These are phyloP conservation scores for Scutellaria galericulata DNA, from an alignment of 257 asterid species.

Conservation along the genomic window DNA sequence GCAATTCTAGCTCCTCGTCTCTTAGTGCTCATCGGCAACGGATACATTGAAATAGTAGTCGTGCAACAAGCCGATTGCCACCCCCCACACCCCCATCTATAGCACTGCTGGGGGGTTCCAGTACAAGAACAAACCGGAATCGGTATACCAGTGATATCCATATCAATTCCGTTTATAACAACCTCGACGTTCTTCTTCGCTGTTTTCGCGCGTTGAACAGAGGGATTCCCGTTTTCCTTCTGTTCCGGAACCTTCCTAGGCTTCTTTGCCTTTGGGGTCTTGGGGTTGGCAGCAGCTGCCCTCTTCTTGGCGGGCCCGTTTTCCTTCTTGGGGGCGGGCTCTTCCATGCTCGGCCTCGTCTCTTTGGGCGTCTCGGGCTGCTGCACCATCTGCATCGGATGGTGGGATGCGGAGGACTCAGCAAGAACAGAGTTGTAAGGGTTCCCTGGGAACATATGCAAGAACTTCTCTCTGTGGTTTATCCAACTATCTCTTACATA, in stretches of 20 bases:
- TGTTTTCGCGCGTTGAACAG: conserved; percentile 66
- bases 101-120: conserved; percentile 92
- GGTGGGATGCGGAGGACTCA: conserved; percentile 66
- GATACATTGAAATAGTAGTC: conserved; percentile 86
- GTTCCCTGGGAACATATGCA: conserved; percentile 73
- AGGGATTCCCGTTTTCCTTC: conserved; percentile 60
- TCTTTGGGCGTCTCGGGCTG: conserved; percentile 60
- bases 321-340: conserved; percentile 56
- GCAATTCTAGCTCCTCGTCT: conserved; percentile 96
- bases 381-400: conserved; percentile 66
- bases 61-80: conserved; percentile 99
- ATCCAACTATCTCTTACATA: conserved; percentile 84
- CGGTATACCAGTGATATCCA: conserved; percentile 88
- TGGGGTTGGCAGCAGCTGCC: conserved; percentile 51
- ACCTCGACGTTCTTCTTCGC: conserved; percentile 78
- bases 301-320: conserved; percentile 63
- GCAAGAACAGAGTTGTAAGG: conserved; percentile 59
- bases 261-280: conserved; percentile 72
- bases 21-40: conserved; percentile 94
- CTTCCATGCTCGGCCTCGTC: conserved; percentile 49
- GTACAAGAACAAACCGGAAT: conserved; percentile 96
- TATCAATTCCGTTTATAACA: conserved; percentile 79
- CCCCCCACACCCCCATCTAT: conserved; percentile 98
- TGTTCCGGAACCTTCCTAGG: conserved; percentile 59
- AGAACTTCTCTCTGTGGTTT: conserved; percentile 75